Evolutionary conservation across 1,139 yeast genomes (phyloP), one percentile per base, ranked within the genome.

Genomic region (Diutina scorzettiae): DNA sequence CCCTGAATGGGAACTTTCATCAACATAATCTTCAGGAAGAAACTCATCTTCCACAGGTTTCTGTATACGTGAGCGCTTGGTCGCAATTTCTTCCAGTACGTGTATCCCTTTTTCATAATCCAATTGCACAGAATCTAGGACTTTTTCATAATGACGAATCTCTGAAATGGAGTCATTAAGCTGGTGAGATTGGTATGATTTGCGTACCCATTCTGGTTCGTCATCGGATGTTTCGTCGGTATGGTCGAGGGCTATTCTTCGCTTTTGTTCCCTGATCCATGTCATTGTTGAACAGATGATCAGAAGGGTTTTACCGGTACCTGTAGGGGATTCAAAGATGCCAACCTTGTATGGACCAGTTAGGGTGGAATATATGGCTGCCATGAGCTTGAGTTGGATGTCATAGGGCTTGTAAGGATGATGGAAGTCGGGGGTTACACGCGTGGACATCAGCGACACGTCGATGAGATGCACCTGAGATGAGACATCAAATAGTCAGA

Each of bases 311-410:
- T 89, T 89, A 4, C 97, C 97, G 1, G 93, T 84, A 3, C 97
- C 98, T 0, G 98, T 89, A 0, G 98, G 97, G 48, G 94, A 81
- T 57, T 89, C 97, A 53, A 89, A 82, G 6, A 89, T 65, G 0
- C 95, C 96, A 2, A 89, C 65, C 54, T 81, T 84, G 55, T 69
- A 76, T 24, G 67, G 66, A 14, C 64, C 60, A 9, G 71, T 68
- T 12, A 89, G 66, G 2, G 86, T 71, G 21, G 73, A 73, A 53
- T 82, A 82, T 18, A 91, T 70, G 24, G 78, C 73, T 37, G 67
- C 65, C 97, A 89, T 89, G 48, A 89, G 72, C 49, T 81, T 75
- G 30, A 71, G 42, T 57, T 89, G 97, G 47, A 89, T 87, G 23
- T 66, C 67, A 58, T 89, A 89, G 0, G 97, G 96, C 42, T 59